Conservation (phyloP, 768 basidiomycete species). For the Lentinula boryana region DNA sequence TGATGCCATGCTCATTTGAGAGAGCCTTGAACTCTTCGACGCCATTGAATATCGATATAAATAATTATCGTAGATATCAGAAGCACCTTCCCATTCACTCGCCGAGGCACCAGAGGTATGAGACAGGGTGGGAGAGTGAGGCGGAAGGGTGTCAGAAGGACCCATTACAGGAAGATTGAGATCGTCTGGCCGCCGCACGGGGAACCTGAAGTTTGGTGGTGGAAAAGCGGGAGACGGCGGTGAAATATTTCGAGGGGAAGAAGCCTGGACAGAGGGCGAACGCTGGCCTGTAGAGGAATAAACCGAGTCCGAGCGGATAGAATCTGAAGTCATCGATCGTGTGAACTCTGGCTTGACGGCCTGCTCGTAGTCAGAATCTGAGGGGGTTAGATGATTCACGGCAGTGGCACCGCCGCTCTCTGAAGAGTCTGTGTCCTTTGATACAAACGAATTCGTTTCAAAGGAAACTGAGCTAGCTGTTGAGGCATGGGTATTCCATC, state of each 20-base stretch:
- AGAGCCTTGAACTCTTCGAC: constrained; percentile 24
- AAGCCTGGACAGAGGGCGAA: constrained; percentile 12
- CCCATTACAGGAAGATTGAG: constrained; percentile 5
- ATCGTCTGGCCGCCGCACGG: constrained; percentile 18
- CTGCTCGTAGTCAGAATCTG: not conserved
- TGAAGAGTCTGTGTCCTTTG: not conserved
- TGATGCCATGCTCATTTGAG: constrained; percentile 4
- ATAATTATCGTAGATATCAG: constrained; percentile 78
- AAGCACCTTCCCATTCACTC: constrained; percentile 56
- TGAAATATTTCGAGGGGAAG: constrained; percentile 11
- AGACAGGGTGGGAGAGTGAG: not conserved
- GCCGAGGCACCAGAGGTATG: not conserved
- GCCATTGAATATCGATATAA: constrained; percentile 24
- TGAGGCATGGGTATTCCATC: not conserved
- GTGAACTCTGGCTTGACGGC: not conserved
- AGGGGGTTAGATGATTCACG: not conserved
- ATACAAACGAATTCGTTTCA: not conserved
- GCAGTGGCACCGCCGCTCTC: not conserved
- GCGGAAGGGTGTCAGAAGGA: not conserved
- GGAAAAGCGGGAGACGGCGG: constrained; percentile 1
- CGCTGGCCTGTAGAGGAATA: not conserved
- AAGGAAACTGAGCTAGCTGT: not conserved
- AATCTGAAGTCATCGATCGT: not conserved
- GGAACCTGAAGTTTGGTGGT: not conserved
- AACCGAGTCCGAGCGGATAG: not conserved